These are phyloP conservation scores for Helicostylum pulchrum DNA, from an alignment of 192 early-diverging fungal species.

Conservation along the genomic window DNA sequence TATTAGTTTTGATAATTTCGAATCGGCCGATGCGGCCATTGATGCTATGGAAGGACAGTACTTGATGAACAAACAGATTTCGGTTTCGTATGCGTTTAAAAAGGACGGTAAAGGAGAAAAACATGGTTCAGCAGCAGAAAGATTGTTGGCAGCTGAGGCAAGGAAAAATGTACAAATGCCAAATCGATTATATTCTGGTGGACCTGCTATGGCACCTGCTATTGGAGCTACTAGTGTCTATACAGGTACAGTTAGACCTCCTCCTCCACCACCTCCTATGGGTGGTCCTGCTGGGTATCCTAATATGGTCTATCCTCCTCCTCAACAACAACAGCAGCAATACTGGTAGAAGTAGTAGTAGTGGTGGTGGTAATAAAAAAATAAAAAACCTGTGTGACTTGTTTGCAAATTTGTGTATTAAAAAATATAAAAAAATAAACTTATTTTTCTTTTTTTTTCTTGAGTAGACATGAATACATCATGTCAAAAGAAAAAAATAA, in stretches of 20 bases:
- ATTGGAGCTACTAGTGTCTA: constrained; percentile 7
- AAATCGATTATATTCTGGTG: constrained; percentile 70
- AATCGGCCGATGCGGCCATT: constrained; percentile 93
- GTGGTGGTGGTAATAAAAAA: constrained; percentile 3
- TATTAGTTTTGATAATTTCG: constrained; percentile 89
- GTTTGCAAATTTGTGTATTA: no score
- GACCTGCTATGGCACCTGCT: constrained; percentile 14
- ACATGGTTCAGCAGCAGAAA: constrained; percentile 94
- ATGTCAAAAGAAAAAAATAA: not conserved
- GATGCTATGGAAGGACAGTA: constrained; percentile 98
- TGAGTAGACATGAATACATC: not conserved
- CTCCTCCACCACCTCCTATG: constrained; percentile 28
- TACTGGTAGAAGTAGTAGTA: no score
- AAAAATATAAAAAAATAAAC: not conserved
- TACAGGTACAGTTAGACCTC: constrained; percentile 3
- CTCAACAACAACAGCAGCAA: not conserved
- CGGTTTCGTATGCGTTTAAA: constrained; percentile 91
- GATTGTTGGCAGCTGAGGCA: constrained; percentile 87
- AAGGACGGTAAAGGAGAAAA: constrained; percentile 98
- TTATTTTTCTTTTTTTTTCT: not conserved
- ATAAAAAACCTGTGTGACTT: no score
- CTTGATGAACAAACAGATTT: constrained; percentile 90
- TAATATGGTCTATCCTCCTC: not conserved
- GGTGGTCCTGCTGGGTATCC: constrained; percentile 15
- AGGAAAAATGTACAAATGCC: constrained; percentile 74